Evolutionary conservation across 805 yeast species (phyloP).

Genomic region (Scheffersomyces amazonensis): DNA sequence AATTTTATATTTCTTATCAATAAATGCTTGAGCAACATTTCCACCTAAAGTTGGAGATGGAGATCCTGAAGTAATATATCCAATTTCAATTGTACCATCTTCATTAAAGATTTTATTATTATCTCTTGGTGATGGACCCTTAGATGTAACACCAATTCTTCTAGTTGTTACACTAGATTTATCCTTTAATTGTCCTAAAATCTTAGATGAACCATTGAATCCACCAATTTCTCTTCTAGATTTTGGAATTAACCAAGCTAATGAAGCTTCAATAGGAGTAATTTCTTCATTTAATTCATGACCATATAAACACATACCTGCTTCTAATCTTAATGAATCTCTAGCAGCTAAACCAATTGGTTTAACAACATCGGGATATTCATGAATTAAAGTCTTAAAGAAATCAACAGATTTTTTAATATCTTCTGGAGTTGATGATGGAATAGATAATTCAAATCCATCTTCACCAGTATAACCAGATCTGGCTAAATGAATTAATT

Average conservation of each 20-base stretch:
- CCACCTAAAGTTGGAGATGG: conserved; percentile 60
- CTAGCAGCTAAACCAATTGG: conserved; percentile 98
- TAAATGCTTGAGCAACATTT: conserved; percentile 90
- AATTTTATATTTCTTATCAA: conserved; percentile 67
- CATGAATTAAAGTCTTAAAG: conserved; percentile 55
- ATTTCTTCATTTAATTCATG: conserved; percentile 77
- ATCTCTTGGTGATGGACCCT: conserved; percentile 93
- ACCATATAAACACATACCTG: conserved; percentile 98
- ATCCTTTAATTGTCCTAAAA: conserved; percentile 67
- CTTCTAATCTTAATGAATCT: conserved; percentile 92
- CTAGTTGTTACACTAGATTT: conserved; percentile 51
- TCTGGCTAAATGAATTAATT: conserved; percentile 75
- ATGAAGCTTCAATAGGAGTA: conserved; percentile 86
- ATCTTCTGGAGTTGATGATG: conserved; percentile 40
- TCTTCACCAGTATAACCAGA: conserved; percentile 99
- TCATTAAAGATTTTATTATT: conserved; percentile 59
- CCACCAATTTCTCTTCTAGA: conserved; percentile 54
- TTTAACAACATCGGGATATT: conserved; percentile 53
- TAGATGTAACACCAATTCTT: conserved; percentile 73
- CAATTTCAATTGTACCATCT: conserved; percentile 51
- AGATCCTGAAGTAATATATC: conserved; percentile 62
- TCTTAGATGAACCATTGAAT: conserved; percentile 76
- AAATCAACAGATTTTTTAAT: conserved; percentile 51
- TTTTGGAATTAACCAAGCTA: conserved; percentile 89
- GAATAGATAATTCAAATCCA: conserved; percentile 89